Percentiles rank a stretch among this genome's conserved stretches.
Evolutionary conservation across 495 filamentous ascomycete species (phyloP).

Genomic region (Penicillium longicatenatum): DNA sequence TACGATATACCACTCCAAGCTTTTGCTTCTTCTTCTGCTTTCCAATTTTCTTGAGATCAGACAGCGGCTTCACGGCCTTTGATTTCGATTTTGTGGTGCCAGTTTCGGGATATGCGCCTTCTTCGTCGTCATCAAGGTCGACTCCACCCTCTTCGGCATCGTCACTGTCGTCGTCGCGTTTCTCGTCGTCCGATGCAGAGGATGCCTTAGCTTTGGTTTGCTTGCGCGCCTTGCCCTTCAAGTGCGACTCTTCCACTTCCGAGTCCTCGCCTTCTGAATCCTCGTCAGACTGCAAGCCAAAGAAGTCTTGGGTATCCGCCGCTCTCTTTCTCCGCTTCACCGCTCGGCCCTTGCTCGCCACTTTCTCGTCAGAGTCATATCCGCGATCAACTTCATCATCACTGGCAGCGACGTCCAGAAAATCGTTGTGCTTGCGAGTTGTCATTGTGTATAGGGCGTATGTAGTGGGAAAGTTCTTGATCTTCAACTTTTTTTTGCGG

Average conservation of each 20-base stretch:
- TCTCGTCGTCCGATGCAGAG: slow-evolving; percentile 21
- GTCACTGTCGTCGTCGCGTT: slow-evolving; percentile 17
- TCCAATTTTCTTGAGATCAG: neutral
- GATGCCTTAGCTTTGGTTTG: neutral
- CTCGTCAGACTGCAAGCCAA: slow-evolving; percentile 42
- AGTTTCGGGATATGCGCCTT: slow-evolving; percentile 18
- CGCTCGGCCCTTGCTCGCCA: slow-evolving; percentile 62
- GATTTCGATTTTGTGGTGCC: slow-evolving; percentile 23
- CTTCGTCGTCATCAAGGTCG: slow-evolving; percentile 6
- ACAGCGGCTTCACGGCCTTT: slow-evolving; percentile 19
- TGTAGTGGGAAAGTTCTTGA: slow-evolving; percentile 3
- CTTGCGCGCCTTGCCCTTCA: slow-evolving; percentile 26
- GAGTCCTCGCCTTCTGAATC: slow-evolving; percentile 26
- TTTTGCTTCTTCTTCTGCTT: slow-evolving; percentile 31
- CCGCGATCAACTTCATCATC: slow-evolving; percentile 65
- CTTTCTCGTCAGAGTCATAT: slow-evolving; percentile 69
- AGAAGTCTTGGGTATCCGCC: slow-evolving; percentile 44
- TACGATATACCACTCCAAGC: slow-evolving; percentile 7
- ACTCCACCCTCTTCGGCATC: slow-evolving; percentile 1
- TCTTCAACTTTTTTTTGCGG: slow-evolving; percentile 27
- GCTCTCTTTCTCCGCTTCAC: slow-evolving; percentile 62
- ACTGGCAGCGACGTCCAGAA: slow-evolving; percentile 66
- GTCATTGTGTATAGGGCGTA: slow-evolving; percentile 50
- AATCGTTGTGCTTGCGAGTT: slow-evolving; percentile 71
- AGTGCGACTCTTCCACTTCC: slow-evolving; percentile 11